These are phyloP conservation scores for Penicillium pulvis DNA, from an alignment of 495 filamentous ascomycete genomes.

Conservation along the genomic window DNA sequence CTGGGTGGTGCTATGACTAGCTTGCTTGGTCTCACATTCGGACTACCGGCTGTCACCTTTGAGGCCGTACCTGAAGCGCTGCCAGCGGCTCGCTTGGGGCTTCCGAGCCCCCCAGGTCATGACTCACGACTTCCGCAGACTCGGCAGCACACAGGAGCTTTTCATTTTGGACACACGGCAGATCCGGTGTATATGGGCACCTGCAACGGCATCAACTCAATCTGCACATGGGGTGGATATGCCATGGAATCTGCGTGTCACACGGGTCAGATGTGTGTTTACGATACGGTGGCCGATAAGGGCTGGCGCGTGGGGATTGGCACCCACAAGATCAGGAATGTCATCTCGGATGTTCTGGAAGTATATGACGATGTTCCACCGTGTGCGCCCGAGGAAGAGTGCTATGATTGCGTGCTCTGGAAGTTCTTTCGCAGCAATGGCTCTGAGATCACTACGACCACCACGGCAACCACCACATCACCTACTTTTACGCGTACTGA, in stretches of 20 bases:
- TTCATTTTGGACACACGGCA: constrained; percentile 93
- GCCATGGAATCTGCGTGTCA: constrained; percentile 92
- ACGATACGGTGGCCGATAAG: constrained; percentile 87
- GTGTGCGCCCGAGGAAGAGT: constrained; percentile 74
- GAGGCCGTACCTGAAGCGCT: constrained; percentile 90
- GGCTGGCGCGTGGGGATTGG: constrained; percentile 86
- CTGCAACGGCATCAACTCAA: constrained; percentile 85
- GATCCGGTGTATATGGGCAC: constrained; percentile 94
- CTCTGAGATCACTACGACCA: constrained; percentile 71
- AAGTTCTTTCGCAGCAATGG: constrained; percentile 92
- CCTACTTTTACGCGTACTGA: constrained; percentile 68
- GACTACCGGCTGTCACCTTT: constrained; percentile 83
- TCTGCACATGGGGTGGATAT: constrained; percentile 91
- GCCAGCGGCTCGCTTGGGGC: constrained; percentile 78
- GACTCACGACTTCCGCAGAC: constrained; percentile 69
- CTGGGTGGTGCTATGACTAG: constrained; percentile 85
- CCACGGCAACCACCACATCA: constrained; percentile 52
- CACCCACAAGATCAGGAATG: constrained; percentile 80
- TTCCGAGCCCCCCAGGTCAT: constrained; percentile 81
- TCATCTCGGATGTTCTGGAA: constrained; percentile 83
- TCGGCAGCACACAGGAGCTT: constrained; percentile 73
- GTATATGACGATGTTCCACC: constrained; percentile 76
- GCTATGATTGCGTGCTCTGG: constrained; percentile 89
- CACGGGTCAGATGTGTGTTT: constrained; percentile 81
- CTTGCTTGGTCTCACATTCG: constrained; percentile 87